These are phyloP conservation scores for Blastobotrys elegans DNA, from an alignment of 1,139 yeast species.

Conservation along the genomic window DNA sequence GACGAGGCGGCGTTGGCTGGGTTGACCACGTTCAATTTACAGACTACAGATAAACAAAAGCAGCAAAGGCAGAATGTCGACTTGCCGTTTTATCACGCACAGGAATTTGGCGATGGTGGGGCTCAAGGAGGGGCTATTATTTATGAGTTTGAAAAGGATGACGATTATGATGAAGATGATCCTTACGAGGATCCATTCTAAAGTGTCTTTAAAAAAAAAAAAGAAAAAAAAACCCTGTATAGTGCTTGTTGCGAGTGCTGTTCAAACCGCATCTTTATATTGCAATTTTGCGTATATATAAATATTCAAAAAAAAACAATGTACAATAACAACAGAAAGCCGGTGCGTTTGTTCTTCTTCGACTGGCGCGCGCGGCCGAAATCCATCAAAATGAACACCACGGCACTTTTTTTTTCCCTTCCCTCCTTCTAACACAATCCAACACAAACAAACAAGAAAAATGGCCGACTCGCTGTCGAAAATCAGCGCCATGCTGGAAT, in stretches of 20 bases:
- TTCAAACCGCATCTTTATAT: no score
- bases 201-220: conserved; percentile 8
- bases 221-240: neutral
- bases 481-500: conserved; percentile 61
- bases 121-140: conserved; percentile 65
- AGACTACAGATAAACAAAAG: conserved; percentile 69
- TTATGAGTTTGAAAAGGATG: conserved; percentile 76
- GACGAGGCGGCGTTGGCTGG: conserved; percentile 51
- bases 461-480: conserved; percentile 52
- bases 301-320: neutral
- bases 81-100: conserved; percentile 86
- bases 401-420: neutral
- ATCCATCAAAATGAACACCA: neutral
- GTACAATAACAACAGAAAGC: no score
- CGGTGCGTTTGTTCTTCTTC: neutral
- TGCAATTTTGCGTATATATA: no score
- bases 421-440: neutral
- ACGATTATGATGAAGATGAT: conserved; percentile 96
- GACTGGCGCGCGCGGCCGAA: no score
- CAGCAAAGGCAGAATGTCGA: conserved; percentile 79
- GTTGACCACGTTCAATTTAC: conserved; percentile 81
- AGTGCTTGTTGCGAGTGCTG: no score
- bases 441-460: conserved; percentile 4
- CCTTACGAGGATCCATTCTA: conserved; percentile 95
- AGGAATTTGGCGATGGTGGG: conserved; percentile 70